Evolutionary conservation across 2,329 filamentous ascomycete genomes (phyloP), one percentile per base, ranked within the genome.

Genomic region (Thelonectria olida): DNA sequence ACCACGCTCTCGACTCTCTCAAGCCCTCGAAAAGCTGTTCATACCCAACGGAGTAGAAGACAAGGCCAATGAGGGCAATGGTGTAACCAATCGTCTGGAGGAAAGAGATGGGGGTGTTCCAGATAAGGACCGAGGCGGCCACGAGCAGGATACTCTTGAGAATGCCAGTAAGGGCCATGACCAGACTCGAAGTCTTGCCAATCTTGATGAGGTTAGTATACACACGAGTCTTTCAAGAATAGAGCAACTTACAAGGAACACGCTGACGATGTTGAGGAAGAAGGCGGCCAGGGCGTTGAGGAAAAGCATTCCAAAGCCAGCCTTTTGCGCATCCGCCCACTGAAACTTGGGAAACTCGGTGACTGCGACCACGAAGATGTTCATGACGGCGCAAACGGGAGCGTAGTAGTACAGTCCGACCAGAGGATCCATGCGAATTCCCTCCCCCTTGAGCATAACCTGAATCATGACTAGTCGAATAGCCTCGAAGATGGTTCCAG

Each of bases 401-500:
- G 92, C 93, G 74, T 92, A 96, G 82, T 96, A 96, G 84, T 96
- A 96, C 20, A 96, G 85, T 28, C 91, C 92, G 63, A 96, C 92
- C 34, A 97, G 85, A 34, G 92, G 92, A 73, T 96, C 92, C 92
- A 96, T 96, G 82, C 92, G 92, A 80, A 91, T 76, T 44, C 93
- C 91, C 51, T 90, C 85, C 31, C 85, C 89, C 73, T 88, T 92
- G 52, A 97, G 86, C 70, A 97, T 84, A 62, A 90, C 88, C 80
- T 96, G 90, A 58, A 96, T 92, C 91, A 96, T 92, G 79, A 93
- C 90, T 65, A 96, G 82, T 62, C 92, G 89, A 63, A 92, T 84
- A 44, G 92, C 92, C 80, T 96, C 92, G 73, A 94, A 95, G 51
- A 90, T 75, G 67, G 94, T 92, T 66, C 92, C 92, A 61, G 85